Base-by-base conservation (phyloP, 1,284 basidiomycete genomes). In the Cutaneotrichosporon cavernicola region DNA sequence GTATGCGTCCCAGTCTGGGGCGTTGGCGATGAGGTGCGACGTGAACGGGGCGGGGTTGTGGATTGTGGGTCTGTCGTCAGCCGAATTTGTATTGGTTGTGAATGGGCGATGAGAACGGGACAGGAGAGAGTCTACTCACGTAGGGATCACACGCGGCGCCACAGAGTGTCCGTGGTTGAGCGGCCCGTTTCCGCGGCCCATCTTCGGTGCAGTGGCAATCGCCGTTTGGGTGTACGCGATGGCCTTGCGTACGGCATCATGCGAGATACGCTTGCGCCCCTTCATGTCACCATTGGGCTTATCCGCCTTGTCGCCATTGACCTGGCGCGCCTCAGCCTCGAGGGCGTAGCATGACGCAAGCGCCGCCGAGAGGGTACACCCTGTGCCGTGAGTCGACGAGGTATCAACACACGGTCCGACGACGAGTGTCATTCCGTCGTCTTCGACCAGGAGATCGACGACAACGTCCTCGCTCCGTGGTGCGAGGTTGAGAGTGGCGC, bases 281-380 rank as follows among this genome's bases (percentile, higher is more conserved):
- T 26, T 32, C 31, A 31, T 36, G 21, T 8, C 31, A 5, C 21
- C 31, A 26, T 46, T 8, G 14, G 16, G 22, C 21, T 51, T 51
- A 2, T 6, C 49, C 10, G 21, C 16, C 30, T 34, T 52, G 49
- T 9, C 21, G 14, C 30, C 51, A n/a, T 30, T 31, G 10, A 16
- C 16, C 14, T 11, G 22, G 34, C 9, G 49, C 7, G 51, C 34
- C 34, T 65, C 50, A 14, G 51, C 34, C 34, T 65, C 50, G n/a
- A 52, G 38, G 34, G 70, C 74, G 43, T 70, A 64, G 14, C 66
- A 49, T 58, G 88, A 88, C 1, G 90, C 88, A 16, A 97, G 84
- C 0, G 92, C 91, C 0, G 93, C 88, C 47, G 89, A 90, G 10
- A 97, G 83, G 0, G 95, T 97, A 76, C 94, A 98, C 1, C 95